Base-by-base conservation (phyloP, 352 stramenopile species). In the Sclerospora graminicola region DNA sequence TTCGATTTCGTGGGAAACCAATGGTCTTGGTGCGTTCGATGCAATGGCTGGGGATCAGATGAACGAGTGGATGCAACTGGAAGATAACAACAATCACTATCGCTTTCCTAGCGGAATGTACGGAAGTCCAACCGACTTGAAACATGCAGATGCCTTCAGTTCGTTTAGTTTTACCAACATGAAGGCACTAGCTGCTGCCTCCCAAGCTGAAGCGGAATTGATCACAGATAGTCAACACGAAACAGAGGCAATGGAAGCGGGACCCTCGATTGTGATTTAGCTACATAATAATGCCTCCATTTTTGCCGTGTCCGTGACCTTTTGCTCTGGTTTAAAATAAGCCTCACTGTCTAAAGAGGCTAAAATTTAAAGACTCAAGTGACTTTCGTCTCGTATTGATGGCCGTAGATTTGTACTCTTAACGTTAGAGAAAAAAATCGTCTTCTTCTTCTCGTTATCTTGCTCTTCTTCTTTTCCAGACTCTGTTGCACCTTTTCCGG, bases 81-180 rank as follows among this genome's bases (percentile, higher is more conserved):
- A 74, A 60, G 57, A 67, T 37, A 57, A 60, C 42, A 63, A 66
- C 43, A 70, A 54, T 42, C 56, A 56, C 19, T 66, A 62, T 43
- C 57, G 63, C 19, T 84, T 87, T 20, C 72, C 75, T 20, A 82
- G 72, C 52, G 75, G 67, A 11, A 84, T 83, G 75, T 83, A 84
- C 48, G 65, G 63, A 33, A 66, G 41, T 13, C 41, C 32, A 0
- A 62, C 70, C 11, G 64, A 82, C 13, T 41, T 53, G 5, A 65
- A 46, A 29, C 45, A 76, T 11, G 58, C 55, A 2, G 69, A 86
- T 49, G 64, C 60, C 1, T 92, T 92, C 48, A 72, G 64, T 19
- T 83, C 64, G 16, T 90, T 92, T 43, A 89, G 76, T 57, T 89
- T 82, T 45, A 92, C 76, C 23, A 92, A 92, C 58, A 90, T 89